phyloP scores from a whole-genome alignment of 2,329 filamentous ascomycete species.

The Colletotrichum brevisporum region DNA sequence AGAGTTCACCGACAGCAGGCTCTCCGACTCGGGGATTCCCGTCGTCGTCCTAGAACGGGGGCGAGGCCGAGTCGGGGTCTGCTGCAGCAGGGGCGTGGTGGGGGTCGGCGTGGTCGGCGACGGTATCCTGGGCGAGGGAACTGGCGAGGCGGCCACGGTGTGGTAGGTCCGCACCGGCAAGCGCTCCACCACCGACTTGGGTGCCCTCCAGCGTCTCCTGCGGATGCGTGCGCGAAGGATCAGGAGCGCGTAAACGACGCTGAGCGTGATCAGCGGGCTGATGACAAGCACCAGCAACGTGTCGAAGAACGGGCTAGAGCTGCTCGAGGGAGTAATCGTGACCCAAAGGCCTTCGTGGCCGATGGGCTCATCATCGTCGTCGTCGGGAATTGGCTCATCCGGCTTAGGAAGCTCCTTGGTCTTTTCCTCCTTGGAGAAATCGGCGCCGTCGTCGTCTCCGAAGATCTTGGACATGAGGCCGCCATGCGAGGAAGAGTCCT shows the following conservation, averaged over 20 bases:
- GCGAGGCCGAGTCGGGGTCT: slow-evolving; percentile 64
- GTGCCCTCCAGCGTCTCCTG: slow-evolving; percentile 93
- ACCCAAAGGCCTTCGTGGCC: slow-evolving; percentile 90
- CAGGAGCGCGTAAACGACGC: slow-evolving; percentile 90
- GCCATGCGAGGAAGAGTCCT: slow-evolving; percentile 36
- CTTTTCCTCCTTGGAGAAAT: slow-evolving; percentile 45
- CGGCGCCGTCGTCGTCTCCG: slow-evolving; percentile 57
- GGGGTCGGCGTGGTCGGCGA: slow-evolving; percentile 77
- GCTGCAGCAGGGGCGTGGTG: slow-evolving; percentile 84
- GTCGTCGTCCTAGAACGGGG: slow-evolving; percentile 77
- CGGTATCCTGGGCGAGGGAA: slow-evolving; percentile 69
- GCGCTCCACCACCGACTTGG: slow-evolving; percentile 94
- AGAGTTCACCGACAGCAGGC: slow-evolving; percentile 60
- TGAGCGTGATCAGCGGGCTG: slow-evolving; percentile 91
- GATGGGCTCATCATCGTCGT: slow-evolving; percentile 49
- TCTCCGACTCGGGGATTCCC: slow-evolving; percentile 67
- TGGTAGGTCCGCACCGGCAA: slow-evolving; percentile 97
- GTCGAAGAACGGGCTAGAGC: slow-evolving; percentile 93
- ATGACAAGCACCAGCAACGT: slow-evolving; percentile 97
- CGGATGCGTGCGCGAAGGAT: slow-evolving; percentile 90
- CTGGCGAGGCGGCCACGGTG: slow-evolving; percentile 77
- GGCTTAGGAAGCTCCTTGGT: slow-evolving; percentile 42
- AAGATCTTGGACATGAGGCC: slow-evolving; percentile 66
- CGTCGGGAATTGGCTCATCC: slow-evolving; percentile 42
- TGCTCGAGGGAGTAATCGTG: slow-evolving; percentile 92